Evolutionary conservation across 768 basidiomycete species (phyloP), one percentile per base, ranked within the genome.

Genomic region (Hysterangium stoloniferum): DNA sequence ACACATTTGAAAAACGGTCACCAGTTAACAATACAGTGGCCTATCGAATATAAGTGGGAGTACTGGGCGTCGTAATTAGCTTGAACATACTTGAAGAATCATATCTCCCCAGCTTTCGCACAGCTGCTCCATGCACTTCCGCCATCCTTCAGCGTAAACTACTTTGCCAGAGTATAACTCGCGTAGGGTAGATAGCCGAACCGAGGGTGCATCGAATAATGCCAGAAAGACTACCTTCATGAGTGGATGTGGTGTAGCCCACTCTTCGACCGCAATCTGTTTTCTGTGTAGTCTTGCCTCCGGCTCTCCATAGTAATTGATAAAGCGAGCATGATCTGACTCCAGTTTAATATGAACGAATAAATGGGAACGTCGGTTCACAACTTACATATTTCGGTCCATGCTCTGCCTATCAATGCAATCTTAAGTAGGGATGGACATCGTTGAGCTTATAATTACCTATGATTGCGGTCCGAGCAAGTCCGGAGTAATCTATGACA

Each of bases 121-220:
- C 27, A 45, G 33, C 12, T 27, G 6, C 5, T 45, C 44, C 44
- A 45, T 45, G n/a, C 2, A 45, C 33, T 45, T 45, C 29, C 44
- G 25, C 44, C 44, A 45, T 12, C 3, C 13, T 24, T 45, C 28
- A 11, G 44, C 11, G n/a, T 45, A 45, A 45, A 45, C 9, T 5
- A 45, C 44, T 31, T 32, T 9, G 27, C 33, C 44, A 15, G 33
- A n/a, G 33, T 45, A 45, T 29, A 45, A 31, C 20, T 45, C 27
- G 25, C 19, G 12, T 17, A 45, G 31, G 20, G 29, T 45, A 4
- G 44, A 20, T 17, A 45, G 44, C 17, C 33, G 29, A 20, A 31
- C 33, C 12, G 44, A 45, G 24, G 44, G 44, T 3, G 44, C 44
- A 22, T 45, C 44, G 27, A 45, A 45, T 11, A 45, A 31, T 19